Percentiles rank a stretch among this genome's conserved stretches.
These are phyloP conservation scores for Erysimum cheiri DNA, from an alignment of 441 rosid species.

Conservation along the genomic window DNA sequence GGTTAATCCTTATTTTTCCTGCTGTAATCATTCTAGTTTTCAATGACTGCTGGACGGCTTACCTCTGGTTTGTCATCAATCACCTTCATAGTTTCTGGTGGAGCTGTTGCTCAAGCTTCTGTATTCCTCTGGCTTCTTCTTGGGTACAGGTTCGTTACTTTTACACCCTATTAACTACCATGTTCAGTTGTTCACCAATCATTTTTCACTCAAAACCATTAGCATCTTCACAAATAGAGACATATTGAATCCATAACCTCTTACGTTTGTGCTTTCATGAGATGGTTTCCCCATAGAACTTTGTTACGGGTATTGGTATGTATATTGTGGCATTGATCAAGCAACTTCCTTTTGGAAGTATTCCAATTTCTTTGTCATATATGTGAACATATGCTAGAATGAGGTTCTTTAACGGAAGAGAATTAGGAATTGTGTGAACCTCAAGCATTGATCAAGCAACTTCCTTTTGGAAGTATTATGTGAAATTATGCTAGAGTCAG, in stretches of 20 bases:
- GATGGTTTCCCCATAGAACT: not conserved
- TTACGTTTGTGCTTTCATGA: not conserved
- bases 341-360: not conserved
- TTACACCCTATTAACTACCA: not conserved
- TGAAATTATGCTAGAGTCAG: not conserved
- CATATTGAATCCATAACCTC: not conserved
- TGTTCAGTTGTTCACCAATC: not conserved
- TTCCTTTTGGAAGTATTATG: not conserved
- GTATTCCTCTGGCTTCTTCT: constrained; percentile 79
- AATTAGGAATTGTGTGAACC: constrained; percentile 1
- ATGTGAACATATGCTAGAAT: constrained; percentile 1
- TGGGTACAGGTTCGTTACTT: constrained; percentile 58
- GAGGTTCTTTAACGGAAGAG: not conserved
- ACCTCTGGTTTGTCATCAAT: constrained; percentile 77
- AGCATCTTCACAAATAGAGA: not conserved
- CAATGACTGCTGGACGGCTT: constrained; percentile 73
- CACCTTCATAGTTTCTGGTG: constrained; percentile 71
- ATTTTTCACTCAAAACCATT: not conserved
- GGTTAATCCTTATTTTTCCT: constrained; percentile 6
- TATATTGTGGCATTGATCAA: constrained; percentile 6
- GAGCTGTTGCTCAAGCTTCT: constrained; percentile 72
- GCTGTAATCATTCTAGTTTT: constrained; percentile 58
- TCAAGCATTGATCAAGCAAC: constrained; percentile 10
- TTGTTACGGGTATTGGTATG: not conserved
- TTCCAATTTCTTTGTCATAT: constrained; percentile 7